Conservation (phyloP, 257 asterid genomes). For the Solanum clarkiae region DNA sequence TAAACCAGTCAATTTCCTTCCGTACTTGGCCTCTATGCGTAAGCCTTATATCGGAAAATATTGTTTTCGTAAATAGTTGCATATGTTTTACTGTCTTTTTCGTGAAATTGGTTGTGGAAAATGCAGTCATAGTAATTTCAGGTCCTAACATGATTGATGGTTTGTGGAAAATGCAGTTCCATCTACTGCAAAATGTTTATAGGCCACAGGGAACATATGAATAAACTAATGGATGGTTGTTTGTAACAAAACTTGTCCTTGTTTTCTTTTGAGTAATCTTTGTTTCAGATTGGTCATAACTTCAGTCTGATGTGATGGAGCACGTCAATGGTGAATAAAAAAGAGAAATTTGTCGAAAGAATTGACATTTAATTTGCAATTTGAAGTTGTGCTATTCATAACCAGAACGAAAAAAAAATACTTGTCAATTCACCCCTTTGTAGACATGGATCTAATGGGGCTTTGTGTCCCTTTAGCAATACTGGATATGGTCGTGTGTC, state of each 20-base stretch:
- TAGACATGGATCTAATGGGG: neutral
- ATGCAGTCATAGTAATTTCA: neutral
- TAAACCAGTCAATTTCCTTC: neutral
- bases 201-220: neutral
- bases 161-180: neutral
- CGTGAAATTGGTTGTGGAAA: neutral
- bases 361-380: neutral
- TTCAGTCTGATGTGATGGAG: neutral
- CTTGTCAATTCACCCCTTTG: neutral
- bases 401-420: neutral
- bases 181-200: neutral
- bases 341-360: neutral
- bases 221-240: neutral
- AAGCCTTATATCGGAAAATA: neutral
- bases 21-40: neutral
- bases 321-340: neutral
- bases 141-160: neutral
- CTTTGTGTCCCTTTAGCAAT: neutral
- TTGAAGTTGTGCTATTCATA: neutral
- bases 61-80: neutral
- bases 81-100: neutral
- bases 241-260: neutral
- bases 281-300: neutral
- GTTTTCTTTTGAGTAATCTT: neutral
- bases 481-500: neutral